Conservation (phyloP, 805 yeast species). For the Candida caryicola region DNA sequence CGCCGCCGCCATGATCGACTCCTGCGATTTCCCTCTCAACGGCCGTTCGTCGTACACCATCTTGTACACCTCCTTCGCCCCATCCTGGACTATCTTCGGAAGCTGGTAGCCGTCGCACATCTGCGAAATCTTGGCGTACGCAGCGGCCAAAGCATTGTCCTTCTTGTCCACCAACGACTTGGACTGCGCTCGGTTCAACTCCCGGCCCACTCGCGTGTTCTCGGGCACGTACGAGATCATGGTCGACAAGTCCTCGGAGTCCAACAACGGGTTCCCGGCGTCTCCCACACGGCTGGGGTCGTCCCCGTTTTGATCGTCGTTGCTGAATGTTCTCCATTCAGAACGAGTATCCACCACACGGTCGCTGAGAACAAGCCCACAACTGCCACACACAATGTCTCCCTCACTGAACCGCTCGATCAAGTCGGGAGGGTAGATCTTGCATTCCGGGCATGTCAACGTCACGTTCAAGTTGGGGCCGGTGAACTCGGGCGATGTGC, state of each 20-base stretch:
- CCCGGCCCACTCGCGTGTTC: conserved; percentile 83
- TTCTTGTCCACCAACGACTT: conserved; percentile 80
- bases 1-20: conserved; percentile 94
- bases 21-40: conserved; percentile 87
- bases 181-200: conserved; percentile 85
- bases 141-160: conserved; percentile 83
- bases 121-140: conserved; percentile 87
- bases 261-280: conserved; percentile 88
- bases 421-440: conserved; percentile 91
- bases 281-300: conserved; percentile 99
- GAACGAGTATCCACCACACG: conserved; percentile 91
- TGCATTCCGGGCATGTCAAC: conserved; percentile 93
- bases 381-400: conserved; percentile 95
- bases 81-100: conserved; percentile 94
- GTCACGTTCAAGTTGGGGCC: conserved; percentile 88
- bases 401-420: conserved; percentile 96
- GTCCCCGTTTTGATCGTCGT: conserved; percentile 96
- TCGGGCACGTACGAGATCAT: conserved; percentile 86
- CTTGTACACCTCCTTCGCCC: conserved; percentile 95
- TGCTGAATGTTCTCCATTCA: conserved; percentile 98
- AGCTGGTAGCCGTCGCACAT: conserved; percentile 96
- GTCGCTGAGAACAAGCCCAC: conserved; percentile 92
- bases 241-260: conserved; percentile 88
- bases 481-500: conserved; percentile 19
- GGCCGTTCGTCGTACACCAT: conserved; percentile 83